Evolutionary conservation across 371 early-diverging fungal genomes (phyloP).

Genomic region (Apophysomyces variabilis): DNA sequence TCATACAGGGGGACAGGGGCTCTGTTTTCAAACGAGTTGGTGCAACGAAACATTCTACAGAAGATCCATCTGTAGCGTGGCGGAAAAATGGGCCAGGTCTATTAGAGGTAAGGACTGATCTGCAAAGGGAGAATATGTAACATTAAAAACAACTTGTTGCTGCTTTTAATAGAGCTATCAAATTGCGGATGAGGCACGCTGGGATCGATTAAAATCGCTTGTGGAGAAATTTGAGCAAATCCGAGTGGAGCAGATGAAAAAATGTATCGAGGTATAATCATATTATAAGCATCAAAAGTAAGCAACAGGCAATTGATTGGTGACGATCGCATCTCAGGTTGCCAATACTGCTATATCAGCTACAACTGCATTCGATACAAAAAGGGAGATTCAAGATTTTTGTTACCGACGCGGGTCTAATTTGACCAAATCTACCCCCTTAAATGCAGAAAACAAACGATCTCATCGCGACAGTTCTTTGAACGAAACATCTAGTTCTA

Average conservation of each 20-base stretch:
- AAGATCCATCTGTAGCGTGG: slow-evolving; percentile 30
- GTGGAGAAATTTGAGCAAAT: slow-evolving; percentile 31
- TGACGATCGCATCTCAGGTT: slow-evolving; percentile 17
- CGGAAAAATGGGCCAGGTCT: slow-evolving; percentile 38
- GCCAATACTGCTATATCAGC: slow-evolving; percentile 28
- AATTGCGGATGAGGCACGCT: slow-evolving; percentile 25
- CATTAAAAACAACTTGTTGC: neutral
- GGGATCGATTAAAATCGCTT: slow-evolving; percentile 20
- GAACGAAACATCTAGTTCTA: neutral
- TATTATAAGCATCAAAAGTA: too few relatives aligned
- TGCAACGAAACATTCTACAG: slow-evolving; percentile 18
- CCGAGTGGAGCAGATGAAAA: slow-evolving; percentile 28
- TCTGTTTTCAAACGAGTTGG: slow-evolving; percentile 24
- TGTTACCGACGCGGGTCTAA: slow-evolving; percentile 18
- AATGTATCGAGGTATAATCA: slow-evolving; percentile 23
- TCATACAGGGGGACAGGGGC: slow-evolving; percentile 17
- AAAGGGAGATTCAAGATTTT: slow-evolving; percentile 21
- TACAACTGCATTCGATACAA: slow-evolving; percentile 24
- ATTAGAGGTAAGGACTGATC: slow-evolving; percentile 34
- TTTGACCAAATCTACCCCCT: slow-evolving; percentile 17
- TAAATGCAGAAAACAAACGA: neutral
- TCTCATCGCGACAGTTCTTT: neutral
- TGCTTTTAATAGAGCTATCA: slow-evolving; percentile 18
- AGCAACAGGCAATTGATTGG: too few relatives aligned
- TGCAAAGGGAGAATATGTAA: neutral